Percentiles rank a stretch among this genome's conserved stretches.
These are phyloP conservation scores for Balamuthia mandrillaris DNA, from an alignment of 208 protist genomes.

Conservation along the genomic window DNA sequence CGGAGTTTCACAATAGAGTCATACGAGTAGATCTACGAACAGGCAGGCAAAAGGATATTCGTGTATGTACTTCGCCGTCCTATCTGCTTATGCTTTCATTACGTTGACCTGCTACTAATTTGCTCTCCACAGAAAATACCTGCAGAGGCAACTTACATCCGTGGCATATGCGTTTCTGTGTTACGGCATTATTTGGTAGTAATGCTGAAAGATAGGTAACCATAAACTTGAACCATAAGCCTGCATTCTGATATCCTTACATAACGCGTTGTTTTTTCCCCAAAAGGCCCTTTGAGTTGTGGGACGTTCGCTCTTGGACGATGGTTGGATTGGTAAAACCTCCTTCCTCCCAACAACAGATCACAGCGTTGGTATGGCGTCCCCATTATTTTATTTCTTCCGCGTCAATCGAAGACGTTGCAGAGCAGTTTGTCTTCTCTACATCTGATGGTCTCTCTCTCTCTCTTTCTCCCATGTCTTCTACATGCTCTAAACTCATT, in stretches of 20 bases:
- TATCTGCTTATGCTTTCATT: background rate
- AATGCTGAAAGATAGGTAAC: constrained; percentile 35
- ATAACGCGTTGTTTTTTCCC: too few species aligned
- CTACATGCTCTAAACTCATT: background rate
- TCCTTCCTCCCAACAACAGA: too few species aligned
- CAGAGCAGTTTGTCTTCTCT: constrained; percentile 12
- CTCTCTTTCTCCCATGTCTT: background rate
- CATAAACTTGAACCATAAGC: too few species aligned
- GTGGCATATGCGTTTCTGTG: background rate
- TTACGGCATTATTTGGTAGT: constrained; percentile 7
- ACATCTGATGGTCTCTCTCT: background rate
- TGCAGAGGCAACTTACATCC: constrained; percentile 11
- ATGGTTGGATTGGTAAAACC: background rate
- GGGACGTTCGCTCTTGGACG: background rate
- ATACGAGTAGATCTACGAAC: constrained; percentile 7
- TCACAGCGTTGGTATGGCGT: constrained; percentile 16
- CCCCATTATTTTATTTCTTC: background rate
- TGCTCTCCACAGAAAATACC: background rate
- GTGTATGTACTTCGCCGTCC: background rate
- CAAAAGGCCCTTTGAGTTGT: constrained; percentile 29
- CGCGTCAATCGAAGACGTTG: background rate
- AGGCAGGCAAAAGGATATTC: background rate
- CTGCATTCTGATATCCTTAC: too few species aligned
- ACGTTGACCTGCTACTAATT: background rate
- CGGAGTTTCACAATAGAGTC: constrained; percentile 14